These are phyloP conservation scores for Gastrolobium villosum DNA, from an alignment of 306 rosid genomes.

Conservation along the genomic window DNA sequence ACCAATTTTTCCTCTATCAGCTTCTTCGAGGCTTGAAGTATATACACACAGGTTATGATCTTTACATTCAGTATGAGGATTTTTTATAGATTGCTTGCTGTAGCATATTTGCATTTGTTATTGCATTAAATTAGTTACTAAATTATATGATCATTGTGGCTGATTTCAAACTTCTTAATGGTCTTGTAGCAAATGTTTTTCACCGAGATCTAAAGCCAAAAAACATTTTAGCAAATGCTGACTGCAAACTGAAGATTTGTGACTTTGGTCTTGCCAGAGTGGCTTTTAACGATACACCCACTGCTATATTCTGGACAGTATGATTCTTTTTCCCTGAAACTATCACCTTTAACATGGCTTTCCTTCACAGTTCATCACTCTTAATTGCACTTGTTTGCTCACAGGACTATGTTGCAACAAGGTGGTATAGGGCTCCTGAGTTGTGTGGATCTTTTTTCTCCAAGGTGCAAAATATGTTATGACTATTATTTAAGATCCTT, in stretches of 20 bases:
- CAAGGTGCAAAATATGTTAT: conserved; percentile 66
- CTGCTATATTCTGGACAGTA: conserved; percentile 99
- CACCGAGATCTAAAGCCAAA: conserved; percentile 99
- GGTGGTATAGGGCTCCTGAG: conserved; percentile 99
- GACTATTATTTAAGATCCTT: conserved; percentile 39
- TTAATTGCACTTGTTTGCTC: conserved; percentile 46
- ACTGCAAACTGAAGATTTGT: conserved; percentile 98
- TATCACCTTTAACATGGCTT: conserved; percentile 27
- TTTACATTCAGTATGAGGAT: conserved; percentile 3
- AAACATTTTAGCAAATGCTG: conserved; percentile 98
- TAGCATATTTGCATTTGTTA: conserved; percentile 34
- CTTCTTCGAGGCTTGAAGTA: conserved; percentile 98
- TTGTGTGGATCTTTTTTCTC: conserved; percentile 99
- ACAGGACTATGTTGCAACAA: conserved; percentile 98
- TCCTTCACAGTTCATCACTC: conserved; percentile 34
- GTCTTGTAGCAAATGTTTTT: conserved; percentile 90
- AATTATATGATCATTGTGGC: conserved; percentile 37
- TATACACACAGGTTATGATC: conserved; percentile 90
- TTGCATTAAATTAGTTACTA: conserved; percentile 35
- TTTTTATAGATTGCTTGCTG: conserved; percentile 31
- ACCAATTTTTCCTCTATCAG: conserved; percentile 99
- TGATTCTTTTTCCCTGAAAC: conserved; percentile 45
- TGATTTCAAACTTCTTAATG: conserved; percentile 54
- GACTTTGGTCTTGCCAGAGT: conserved; percentile 99
- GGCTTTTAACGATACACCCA: conserved; percentile 98